phyloP scores from a whole-genome alignment of 192 early-diverging fungal species.

The Coemansia sp. region DNA sequence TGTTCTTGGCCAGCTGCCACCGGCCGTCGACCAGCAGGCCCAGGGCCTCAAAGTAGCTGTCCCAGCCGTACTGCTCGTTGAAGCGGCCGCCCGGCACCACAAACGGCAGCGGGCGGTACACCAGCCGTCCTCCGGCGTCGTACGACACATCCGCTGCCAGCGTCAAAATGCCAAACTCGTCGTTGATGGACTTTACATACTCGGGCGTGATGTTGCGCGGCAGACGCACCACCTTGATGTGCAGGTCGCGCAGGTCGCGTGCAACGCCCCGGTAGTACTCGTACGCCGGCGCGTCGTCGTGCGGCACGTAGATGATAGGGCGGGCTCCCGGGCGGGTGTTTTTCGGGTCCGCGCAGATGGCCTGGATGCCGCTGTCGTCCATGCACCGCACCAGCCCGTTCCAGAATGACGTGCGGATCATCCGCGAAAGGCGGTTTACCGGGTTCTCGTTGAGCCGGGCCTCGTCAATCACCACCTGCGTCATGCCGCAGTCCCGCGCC shows the following conservation, averaged over 20 bases:
- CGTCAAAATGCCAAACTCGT: slow-evolving; percentile 84
- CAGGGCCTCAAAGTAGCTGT: slow-evolving; percentile 90
- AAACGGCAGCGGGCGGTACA: slow-evolving; percentile 80
- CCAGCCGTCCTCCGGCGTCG: slow-evolving; percentile 54
- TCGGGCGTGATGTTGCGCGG: slow-evolving; percentile 82
- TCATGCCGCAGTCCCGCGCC: slow-evolving; percentile 82
- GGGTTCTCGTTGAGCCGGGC: slow-evolving; percentile 92
- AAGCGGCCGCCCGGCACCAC: slow-evolving; percentile 98
- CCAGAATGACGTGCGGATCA: slow-evolving; percentile 95
- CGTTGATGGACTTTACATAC: slow-evolving; percentile 91
- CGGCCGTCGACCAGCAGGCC: slow-evolving; percentile 86
- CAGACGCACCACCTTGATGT: slow-evolving; percentile 75
- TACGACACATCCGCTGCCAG: slow-evolving; percentile 59
- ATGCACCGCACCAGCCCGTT: slow-evolving; percentile 89
- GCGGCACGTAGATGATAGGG: slow-evolving; percentile 93
- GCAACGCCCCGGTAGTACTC: slow-evolving; percentile 80
- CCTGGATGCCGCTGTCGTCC: slow-evolving; percentile 80
- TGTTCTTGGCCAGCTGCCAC: slow-evolving; percentile 80
- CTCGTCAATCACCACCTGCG: slow-evolving; percentile 86
- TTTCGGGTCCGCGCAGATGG: slow-evolving; percentile 90
- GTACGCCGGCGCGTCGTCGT: slow-evolving; percentile 67
- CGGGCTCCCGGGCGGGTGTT: slow-evolving; percentile 70
- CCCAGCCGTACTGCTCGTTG: slow-evolving; percentile 99
- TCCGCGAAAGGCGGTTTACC: slow-evolving; percentile 79
- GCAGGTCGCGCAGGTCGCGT: slow-evolving; percentile 61